Percentiles rank a stretch among this genome's conserved stretches.
phyloP scores from a whole-genome alignment of 208 protist species.

The Trypanosoma avium region DNA sequence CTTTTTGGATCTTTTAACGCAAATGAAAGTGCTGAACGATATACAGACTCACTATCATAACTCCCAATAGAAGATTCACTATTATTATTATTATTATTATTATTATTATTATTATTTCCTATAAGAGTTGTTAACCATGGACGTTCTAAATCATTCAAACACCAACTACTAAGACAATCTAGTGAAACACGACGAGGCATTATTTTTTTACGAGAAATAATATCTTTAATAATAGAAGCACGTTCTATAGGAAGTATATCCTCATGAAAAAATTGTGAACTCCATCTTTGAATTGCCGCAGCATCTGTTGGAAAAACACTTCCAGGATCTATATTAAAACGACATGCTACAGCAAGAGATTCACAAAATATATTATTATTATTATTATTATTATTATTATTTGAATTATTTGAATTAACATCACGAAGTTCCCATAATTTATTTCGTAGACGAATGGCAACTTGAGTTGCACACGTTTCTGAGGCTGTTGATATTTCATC shows the following conservation, averaged over 20 bases:
- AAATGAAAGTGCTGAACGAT: constrained; percentile 25
- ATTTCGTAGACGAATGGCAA: constrained; percentile 48
- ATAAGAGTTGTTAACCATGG: constrained; percentile 42
- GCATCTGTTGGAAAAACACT: constrained; percentile 60
- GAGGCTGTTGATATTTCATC: constrained; percentile 44
- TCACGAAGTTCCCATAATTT: constrained; percentile 21
- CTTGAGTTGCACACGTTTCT: constrained; percentile 66
- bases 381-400: not conserved
- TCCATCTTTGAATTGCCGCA: constrained; percentile 49
- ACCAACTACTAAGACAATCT: constrained; percentile 57
- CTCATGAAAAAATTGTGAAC: constrained; percentile 29
- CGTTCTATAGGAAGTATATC: constrained; percentile 34
- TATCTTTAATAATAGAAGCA: constrained; percentile 22
- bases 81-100: not conserved
- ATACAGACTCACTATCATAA: not conserved
- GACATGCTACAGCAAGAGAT: constrained; percentile 28
- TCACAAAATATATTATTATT: not conserved
- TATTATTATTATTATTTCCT: not conserved
- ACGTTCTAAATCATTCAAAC: constrained; percentile 60
- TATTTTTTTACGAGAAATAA: constrained; percentile 34
- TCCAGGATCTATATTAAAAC: constrained; percentile 58
- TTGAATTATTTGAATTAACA: not conserved
- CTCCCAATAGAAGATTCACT: not conserved
- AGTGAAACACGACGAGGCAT: constrained; percentile 52
- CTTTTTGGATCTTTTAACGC: constrained; percentile 62